Evolutionary conservation across 1,139 yeast genomes (phyloP).

Genomic region (Suhomyces chickasaworum): DNA sequence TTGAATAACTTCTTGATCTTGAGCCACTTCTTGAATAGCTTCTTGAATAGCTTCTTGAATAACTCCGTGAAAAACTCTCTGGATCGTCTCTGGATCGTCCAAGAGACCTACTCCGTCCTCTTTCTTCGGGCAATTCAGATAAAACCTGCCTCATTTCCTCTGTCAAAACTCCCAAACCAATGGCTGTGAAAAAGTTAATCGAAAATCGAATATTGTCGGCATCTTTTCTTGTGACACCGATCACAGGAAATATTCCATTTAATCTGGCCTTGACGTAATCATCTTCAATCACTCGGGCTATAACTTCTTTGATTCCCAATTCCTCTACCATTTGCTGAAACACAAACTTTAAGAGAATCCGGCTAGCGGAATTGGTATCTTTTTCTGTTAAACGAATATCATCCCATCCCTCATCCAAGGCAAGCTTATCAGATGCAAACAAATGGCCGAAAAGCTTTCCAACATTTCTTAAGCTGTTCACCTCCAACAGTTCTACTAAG

Average conservation of each 20-base stretch:
- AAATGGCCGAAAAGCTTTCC: slow-evolving; percentile 89
- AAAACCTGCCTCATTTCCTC: slow-evolving; percentile 74
- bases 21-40: slow-evolving; percentile 27
- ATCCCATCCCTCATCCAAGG: slow-evolving; percentile 53
- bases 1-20: slow-evolving; percentile 20
- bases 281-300: slow-evolving; percentile 52
- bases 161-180: slow-evolving; percentile 82
- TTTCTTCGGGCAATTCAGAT: slow-evolving; percentile 33
- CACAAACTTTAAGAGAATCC: slow-evolving; percentile 80
- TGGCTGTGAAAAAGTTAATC: slow-evolving; percentile 90
- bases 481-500: slow-evolving; percentile 66
- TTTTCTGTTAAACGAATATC: slow-evolving; percentile 64
- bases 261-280: slow-evolving; percentile 48
- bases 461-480: slow-evolving; percentile 72
- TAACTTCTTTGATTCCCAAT: slow-evolving; percentile 58
- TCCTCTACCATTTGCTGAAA: slow-evolving; percentile 83
- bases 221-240: slow-evolving; percentile 40
- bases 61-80: slow-evolving; percentile 25
- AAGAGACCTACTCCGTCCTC: slow-evolving; percentile 20
- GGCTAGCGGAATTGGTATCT: slow-evolving; percentile 74
- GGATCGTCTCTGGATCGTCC: slow-evolving; percentile 21
- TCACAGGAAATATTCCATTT: slow-evolving; percentile 51
- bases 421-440: slow-evolving; percentile 68
- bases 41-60: slow-evolving; percentile 13
- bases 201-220: slow-evolving; percentile 73